phyloP scores from a whole-genome alignment of 495 filamentous ascomycete species.

The Penicillium chermesinum region DNA sequence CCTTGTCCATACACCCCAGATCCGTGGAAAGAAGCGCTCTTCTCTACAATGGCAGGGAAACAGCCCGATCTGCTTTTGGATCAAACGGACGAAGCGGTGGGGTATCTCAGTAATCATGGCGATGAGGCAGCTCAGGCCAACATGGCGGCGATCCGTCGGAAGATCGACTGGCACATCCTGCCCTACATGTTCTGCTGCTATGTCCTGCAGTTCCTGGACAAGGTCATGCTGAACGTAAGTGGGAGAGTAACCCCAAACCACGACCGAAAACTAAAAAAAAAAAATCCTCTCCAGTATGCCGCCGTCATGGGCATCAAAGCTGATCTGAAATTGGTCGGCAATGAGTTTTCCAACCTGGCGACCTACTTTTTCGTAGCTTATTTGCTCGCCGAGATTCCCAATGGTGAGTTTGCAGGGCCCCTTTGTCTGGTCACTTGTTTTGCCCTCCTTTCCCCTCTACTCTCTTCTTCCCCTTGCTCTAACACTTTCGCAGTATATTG shows the following conservation, averaged over 20 bases:
- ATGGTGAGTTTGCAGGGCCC: conserved; percentile 39
- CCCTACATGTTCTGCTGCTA: conserved; percentile 58
- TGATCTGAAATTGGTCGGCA: conserved; percentile 42
- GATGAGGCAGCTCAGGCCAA: conserved; percentile 8
- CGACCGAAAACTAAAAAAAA: neutral
- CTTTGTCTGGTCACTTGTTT: too few relatives aligned
- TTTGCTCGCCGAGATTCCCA: conserved; percentile 49
- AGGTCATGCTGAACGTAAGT: conserved; percentile 56
- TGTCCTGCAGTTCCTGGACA: conserved; percentile 62
- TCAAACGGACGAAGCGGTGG: conserved; percentile 30
- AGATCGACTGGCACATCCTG: conserved; percentile 48
- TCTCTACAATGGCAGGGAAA: conserved; percentile 11
- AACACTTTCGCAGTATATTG: conserved; percentile 14
- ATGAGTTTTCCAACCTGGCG: conserved; percentile 50
- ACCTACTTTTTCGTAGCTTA: conserved; percentile 54
- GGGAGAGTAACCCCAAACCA: neutral
- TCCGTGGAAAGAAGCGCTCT: neutral
- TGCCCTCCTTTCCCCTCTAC: neutral
- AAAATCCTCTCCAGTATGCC: conserved; percentile 39
- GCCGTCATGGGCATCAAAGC: conserved; percentile 52
- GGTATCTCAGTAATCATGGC: conserved; percentile 28
- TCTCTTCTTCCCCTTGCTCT: neutral
- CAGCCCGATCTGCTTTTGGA: conserved; percentile 6
- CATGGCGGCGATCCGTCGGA: conserved; percentile 23
- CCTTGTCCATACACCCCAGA: neutral